Base-by-base conservation (phyloP, 495 filamentous ascomycete species). In the Tuber indicum region DNA sequence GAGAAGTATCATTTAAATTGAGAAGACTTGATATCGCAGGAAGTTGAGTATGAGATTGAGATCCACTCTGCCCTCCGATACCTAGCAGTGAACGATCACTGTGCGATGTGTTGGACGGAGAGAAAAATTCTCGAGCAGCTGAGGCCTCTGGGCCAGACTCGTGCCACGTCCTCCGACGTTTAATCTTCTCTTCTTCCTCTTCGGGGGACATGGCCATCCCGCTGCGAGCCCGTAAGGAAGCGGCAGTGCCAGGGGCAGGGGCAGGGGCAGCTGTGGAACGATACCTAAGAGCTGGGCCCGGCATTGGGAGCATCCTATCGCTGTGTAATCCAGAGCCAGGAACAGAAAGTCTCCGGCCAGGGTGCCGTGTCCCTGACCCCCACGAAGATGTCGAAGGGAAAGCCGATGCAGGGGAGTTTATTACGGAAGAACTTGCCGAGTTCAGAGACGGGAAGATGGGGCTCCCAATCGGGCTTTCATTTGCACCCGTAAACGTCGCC, bases 161-260 rank as follows among this genome's bases (percentile, higher is more conserved):
- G 69, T 83, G 81, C 81, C 81, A 83, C 44, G 81, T 83, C 75
- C 76, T 77, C 52, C 81, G 75, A 62, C 81, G 78, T 72, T 80
- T 80, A 39, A 75, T 74, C 45, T 76, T 43, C n/a, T 80, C 78
- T 62, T 80, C 78, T 3, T 70, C 75, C 21, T 83, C 81, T 73
- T 83, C 81, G 26, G 75, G 73, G 19, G 79, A 70, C n/a, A 78
- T 79, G 58, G 82, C 74, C 58, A 82, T 66, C 71, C 74, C 32
- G 9, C 26, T 26, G 44, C 58, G 71, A 47, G 47, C 47, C 46
- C 43, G 41, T 58, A 75, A 17, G 76, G 75, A 43, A 74, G 73
- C 26, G 58, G 45, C n/a, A 69, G 76, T 52, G 62, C 73, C 39
- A 45, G n/a, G 52, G 52, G 76, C 76, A 77, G 74, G 42, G 76